These are phyloP conservation scores for Xerocomus spinulosus DNA, from an alignment of 768 basidiomycete genomes.

Conservation along the genomic window DNA sequence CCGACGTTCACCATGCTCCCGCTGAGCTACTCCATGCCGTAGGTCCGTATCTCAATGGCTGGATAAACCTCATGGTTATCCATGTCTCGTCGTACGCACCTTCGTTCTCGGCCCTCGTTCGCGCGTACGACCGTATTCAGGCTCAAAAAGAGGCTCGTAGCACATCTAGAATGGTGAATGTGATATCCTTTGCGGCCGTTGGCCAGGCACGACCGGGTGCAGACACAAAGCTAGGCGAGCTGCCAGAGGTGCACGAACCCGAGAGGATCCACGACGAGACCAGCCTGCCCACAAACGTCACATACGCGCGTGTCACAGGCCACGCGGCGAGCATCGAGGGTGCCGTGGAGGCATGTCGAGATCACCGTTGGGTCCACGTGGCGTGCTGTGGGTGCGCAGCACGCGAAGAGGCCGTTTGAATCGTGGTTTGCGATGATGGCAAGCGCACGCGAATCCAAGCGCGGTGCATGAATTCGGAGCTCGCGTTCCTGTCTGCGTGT, in stretches of 20 bases:
- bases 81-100: neutral
- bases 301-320: neutral
- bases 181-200: neutral
- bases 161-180: neutral
- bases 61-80: neutral
- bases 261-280: neutral
- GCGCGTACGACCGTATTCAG: neutral
- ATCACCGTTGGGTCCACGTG: no score
- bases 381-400: no score
- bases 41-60: neutral
- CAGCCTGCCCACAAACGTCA: neutral
- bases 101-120: neutral
- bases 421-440: no score
- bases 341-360: no score
- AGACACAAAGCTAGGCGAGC: neutral
- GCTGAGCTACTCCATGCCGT: no score
- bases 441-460: no score
- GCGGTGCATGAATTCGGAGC: no score
- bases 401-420: no score
- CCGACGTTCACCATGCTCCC: neutral
- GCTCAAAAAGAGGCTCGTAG: neutral
- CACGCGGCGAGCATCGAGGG: no score
- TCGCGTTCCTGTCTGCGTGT: no score
- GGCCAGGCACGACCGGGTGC: neutral
- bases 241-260: neutral